Percentiles rank a stretch among this genome's conserved stretches.
Evolutionary conservation across 805 yeast species (phyloP).

Genomic region (Metschnikowia corniflorae): DNA sequence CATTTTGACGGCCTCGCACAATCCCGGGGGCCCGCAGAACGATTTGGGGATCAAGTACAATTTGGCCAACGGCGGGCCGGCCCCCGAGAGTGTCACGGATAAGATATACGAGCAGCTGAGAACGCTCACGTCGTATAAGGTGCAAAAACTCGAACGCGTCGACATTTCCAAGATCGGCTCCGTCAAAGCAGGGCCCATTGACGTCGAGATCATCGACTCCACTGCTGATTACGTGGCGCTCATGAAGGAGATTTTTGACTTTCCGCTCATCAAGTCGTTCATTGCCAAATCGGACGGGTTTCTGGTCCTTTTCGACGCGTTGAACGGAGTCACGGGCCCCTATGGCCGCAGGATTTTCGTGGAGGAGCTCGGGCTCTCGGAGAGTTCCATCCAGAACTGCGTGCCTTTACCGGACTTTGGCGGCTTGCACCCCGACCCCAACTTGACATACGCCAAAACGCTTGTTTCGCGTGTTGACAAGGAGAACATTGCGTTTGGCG

Average conservation of each 20-base stretch:
- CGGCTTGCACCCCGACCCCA: constrained; percentile 97
- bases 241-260: constrained; percentile 85
- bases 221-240: constrained; percentile 73
- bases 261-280: constrained; percentile 72
- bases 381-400: constrained; percentile 70
- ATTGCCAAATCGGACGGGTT: constrained; percentile 53
- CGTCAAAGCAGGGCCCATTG: constrained; percentile 51
- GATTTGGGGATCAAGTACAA: constrained; percentile 97
- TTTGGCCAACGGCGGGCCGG: constrained; percentile 95
- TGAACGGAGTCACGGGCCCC: constrained; percentile 97
- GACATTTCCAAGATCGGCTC: constrained; percentile 61
- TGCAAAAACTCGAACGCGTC: constrained; percentile 58
- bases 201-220: constrained; percentile 79
- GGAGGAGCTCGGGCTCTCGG: constrained; percentile 77
- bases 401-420: constrained; percentile 88
- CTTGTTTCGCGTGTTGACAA: constrained; percentile 83
- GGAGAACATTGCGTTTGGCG: constrained; percentile 85
- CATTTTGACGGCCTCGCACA: constrained; percentile 92
- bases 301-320: constrained; percentile 78
- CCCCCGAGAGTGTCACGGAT: constrained; percentile 92
- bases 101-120: constrained; percentile 72
- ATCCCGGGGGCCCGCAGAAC: constrained; percentile 93
- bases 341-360: constrained; percentile 83
- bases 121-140: constrained; percentile 56
- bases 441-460: constrained; percentile 87